phyloP scores from a whole-genome alignment of 257 asterid species.

The Ilex asprella region DNA sequence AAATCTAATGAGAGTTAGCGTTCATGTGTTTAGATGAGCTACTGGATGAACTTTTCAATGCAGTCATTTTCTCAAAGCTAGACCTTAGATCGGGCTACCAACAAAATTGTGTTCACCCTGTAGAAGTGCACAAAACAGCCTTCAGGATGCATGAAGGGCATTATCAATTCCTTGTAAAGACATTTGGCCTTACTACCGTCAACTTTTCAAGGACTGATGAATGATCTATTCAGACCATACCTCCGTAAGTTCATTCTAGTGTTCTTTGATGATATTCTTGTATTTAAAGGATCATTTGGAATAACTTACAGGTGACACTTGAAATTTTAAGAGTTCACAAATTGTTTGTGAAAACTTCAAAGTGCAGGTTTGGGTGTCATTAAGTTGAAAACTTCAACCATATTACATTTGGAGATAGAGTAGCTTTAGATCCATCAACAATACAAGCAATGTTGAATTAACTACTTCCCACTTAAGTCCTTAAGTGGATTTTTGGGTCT shows the following conservation, averaged over 20 bases:
- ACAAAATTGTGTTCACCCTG: not conserved
- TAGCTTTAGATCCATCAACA: too few species aligned
- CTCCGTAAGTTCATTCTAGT: not conserved
- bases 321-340: not conserved
- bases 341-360: not conserved
- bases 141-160: not conserved
- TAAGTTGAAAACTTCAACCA: not conserved
- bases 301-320: not conserved
- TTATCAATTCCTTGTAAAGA: not conserved
- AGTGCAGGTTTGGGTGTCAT: not conserved
- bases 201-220: not conserved
- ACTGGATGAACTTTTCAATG: not conserved
- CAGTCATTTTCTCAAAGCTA: not conserved
- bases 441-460: too few species aligned
- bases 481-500: slow-evolving; percentile 3
- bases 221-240: not conserved
- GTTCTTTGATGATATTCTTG: not conserved
- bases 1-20: not conserved
- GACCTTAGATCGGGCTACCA: not conserved
- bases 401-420: not conserved
- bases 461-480: too few species aligned
- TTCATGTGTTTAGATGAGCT: not conserved
- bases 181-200: not conserved
- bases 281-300: not conserved
- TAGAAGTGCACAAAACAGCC: not conserved